Conservation (phyloP, 2,329 filamentous ascomycete genomes). For the Aurifilum marmelostoma region DNA sequence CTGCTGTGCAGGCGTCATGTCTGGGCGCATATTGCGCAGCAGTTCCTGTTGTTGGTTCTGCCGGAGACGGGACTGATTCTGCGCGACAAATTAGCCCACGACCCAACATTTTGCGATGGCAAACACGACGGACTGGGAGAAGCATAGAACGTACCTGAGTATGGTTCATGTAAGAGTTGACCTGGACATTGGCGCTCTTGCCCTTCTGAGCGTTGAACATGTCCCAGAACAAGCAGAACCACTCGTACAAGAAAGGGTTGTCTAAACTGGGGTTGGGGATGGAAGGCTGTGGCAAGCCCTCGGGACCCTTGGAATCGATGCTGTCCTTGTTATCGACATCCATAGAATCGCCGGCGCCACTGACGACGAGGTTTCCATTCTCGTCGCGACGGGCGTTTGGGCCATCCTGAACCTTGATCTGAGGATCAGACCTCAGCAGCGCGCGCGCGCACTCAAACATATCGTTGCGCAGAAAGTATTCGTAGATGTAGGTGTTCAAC, state of each 20-base stretch:
- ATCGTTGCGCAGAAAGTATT: conserved; percentile 84
- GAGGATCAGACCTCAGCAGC: conserved; percentile 68
- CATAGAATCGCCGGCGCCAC: conserved; percentile 75
- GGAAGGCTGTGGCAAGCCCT: conserved; percentile 77
- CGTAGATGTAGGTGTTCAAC: conserved; percentile 88
- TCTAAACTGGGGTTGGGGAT: conserved; percentile 67
- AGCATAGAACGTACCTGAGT: conserved; percentile 68
- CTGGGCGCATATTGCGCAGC: conserved; percentile 71
- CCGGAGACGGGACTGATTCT: conserved; percentile 71
- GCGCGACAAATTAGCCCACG: conserved; percentile 27
- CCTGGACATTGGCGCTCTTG: conserved; percentile 64
- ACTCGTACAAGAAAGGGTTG: conserved; percentile 90
- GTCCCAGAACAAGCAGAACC: conserved; percentile 98
- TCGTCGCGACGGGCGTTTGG: conserved; percentile 69
- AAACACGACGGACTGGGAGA: conserved; percentile 12
- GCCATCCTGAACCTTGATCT: conserved; percentile 71
- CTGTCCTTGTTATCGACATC: conserved; percentile 84
- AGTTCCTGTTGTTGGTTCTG: conserved; percentile 79
- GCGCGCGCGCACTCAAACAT: conserved; percentile 84
- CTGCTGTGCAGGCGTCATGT: conserved; percentile 57
- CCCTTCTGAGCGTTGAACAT: conserved; percentile 83
- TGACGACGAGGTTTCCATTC: conserved; percentile 67
- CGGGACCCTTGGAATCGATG: conserved; percentile 71
- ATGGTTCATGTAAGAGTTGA: conserved; percentile 77
- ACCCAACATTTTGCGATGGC: conserved; percentile 32